phyloP scores from a whole-genome alignment of 1,139 yeast species.

The Protomyces macrosporus region DNA sequence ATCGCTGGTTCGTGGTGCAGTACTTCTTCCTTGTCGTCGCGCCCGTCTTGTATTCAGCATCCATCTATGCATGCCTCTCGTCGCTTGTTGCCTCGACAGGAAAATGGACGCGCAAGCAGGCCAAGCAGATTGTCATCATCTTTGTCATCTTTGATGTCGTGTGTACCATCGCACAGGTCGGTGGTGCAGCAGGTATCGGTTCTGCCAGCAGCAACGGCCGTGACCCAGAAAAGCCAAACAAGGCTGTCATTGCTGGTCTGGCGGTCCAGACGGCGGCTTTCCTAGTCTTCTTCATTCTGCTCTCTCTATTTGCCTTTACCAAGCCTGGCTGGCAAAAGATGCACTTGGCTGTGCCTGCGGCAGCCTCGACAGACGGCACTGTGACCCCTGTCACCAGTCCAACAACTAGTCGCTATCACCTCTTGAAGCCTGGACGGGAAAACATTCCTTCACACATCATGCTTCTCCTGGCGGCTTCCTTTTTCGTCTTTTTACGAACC shows the following conservation, averaged over 20 bases:
- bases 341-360: background rate
- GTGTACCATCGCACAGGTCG: background rate
- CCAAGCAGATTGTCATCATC: background rate
- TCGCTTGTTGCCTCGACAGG: background rate
- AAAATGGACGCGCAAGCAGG: background rate
- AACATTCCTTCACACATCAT: background rate
- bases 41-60: slow-evolving; percentile 3
- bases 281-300: background rate
- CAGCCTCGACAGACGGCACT: background rate
- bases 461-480: background rate
- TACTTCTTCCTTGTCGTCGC: slow-evolving; percentile 2
- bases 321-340: background rate
- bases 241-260: background rate
- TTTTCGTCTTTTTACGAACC: background rate
- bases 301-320: background rate
- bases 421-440: background rate
- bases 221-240: background rate
- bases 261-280: background rate
- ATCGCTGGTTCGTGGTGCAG: slow-evolving; percentile 1
- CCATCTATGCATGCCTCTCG: background rate
- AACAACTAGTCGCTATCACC: background rate
- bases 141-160: slow-evolving; percentile 1
- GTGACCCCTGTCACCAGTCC: background rate
- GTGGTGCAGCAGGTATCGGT: background rate
- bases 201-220: background rate